A percentile compares a stretch with the other conserved stretches of the same genome.
Conservation (phyloP, 768 basidiomycete genomes). For the Suillus plorans region DNA sequence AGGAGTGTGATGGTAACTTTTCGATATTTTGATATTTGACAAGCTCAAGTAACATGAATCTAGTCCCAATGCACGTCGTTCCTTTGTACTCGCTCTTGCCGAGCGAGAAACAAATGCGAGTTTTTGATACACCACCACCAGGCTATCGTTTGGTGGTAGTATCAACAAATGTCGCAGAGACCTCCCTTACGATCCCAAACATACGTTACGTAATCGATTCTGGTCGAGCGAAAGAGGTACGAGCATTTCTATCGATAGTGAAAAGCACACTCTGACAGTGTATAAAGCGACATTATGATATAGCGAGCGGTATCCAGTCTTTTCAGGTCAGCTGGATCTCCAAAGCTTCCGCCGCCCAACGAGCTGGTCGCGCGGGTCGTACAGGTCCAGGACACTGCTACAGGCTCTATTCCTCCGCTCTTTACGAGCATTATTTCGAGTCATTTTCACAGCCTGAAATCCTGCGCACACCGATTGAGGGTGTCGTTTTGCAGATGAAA, state of each 20-base stretch:
- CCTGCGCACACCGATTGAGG: constrained; percentile 93
- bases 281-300: constrained; percentile 64
- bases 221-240: constrained; percentile 91
- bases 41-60: not conserved
- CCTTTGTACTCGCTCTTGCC: constrained; percentile 92
- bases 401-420: constrained; percentile 91
- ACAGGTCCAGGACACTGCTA: constrained; percentile 99
- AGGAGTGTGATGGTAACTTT: constrained; percentile 64
- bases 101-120: constrained; percentile 92
- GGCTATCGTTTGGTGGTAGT: constrained; percentile 88
- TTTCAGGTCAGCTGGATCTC: constrained; percentile 94
- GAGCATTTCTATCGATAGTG: constrained; percentile 5
- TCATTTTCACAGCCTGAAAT: constrained; percentile 90
- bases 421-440: constrained; percentile 92
- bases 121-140: constrained; percentile 82
- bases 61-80: constrained; percentile 92
- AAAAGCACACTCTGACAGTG: constrained; percentile 1
- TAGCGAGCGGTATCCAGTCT: constrained; percentile 79
- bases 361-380: constrained; percentile 95
- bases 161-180: constrained; percentile 95
- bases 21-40: constrained; percentile 6
- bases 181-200: constrained; percentile 93
- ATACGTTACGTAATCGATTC: constrained; percentile 98
- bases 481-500: constrained; percentile 98
- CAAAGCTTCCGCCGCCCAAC: constrained; percentile 91